Evolutionary conservation across 202 grass and related monocot genomes (phyloP).

Genomic region (Digitaria exilis): DNA sequence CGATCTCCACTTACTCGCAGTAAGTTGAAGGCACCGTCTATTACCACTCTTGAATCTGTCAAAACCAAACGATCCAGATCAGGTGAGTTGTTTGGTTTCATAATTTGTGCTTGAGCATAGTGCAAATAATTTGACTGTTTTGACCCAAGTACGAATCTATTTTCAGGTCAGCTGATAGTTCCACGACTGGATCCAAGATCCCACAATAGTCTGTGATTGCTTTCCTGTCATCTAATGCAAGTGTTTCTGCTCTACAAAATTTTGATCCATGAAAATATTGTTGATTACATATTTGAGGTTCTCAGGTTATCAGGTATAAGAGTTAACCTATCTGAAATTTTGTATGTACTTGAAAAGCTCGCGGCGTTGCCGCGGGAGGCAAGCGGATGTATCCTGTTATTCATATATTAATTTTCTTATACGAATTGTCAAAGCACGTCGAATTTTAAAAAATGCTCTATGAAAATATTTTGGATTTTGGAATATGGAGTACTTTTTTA

Average conservation of each 20-base stretch:
- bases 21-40: conserved; percentile 29
- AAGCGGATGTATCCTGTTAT: too few species aligned
- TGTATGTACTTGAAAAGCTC: too few species aligned
- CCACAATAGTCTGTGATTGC: too few species aligned
- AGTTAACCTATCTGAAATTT: conserved; percentile 23
- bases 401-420: too few species aligned
- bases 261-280: conserved; percentile 77
- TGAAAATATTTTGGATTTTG: too few species aligned
- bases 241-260: too few species aligned
- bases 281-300: conserved; percentile 92
- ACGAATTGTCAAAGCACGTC: too few species aligned
- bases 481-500: too few species aligned
- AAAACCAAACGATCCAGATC: conserved; percentile 34
- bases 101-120: neutral
- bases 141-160: neutral
- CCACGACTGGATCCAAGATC: conserved; percentile 39
- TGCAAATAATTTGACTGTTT: conserved; percentile 17
- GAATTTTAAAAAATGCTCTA: too few species aligned
- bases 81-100: conserved; percentile 29
- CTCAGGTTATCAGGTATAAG: conserved; percentile 73
- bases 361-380: too few species aligned
- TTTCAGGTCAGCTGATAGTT: conserved; percentile 49
- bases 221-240: conserved; percentile 67
- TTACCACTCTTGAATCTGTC: conserved; percentile 31
- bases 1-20: conserved; percentile 10